Percentiles rank a stretch among this genome's conserved stretches.
phyloP scores from a whole-genome alignment of 371 early-diverging fungal species.

The Lichtheimia ramosa region DNA sequence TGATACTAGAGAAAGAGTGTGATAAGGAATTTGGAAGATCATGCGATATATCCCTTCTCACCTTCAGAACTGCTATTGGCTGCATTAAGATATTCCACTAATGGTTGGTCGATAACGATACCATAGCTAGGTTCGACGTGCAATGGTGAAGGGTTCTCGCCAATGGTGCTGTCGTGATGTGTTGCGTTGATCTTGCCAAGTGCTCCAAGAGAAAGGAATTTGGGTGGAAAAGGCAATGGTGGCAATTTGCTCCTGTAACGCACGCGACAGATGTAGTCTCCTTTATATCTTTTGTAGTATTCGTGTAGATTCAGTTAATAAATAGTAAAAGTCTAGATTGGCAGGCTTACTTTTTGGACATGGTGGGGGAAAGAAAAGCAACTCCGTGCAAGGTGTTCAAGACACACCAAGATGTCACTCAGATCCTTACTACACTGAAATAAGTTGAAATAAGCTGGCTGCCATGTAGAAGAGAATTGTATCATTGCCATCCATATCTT shows the following conservation, averaged over 20 bases:
- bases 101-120: conserved; percentile 70
- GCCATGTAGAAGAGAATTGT: too few relatives aligned
- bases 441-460: too few relatives aligned
- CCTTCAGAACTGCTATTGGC: conserved; percentile 9
- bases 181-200: conserved; percentile 4
- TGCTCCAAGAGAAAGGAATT: conserved; percentile 5
- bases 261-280: conserved; percentile 11
- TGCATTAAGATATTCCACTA: conserved; percentile 57
- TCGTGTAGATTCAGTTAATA: too few relatives aligned
- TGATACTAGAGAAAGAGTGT: conserved; percentile 11
- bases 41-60: too few relatives aligned
- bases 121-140: conserved; percentile 33
- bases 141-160: conserved; percentile 2
- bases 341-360: too few relatives aligned
- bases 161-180: conserved; percentile 1
- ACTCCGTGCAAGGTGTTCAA: too few relatives aligned
- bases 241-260: conserved; percentile 11
- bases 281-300: conserved; percentile 1
- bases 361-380: too few relatives aligned
- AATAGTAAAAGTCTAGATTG: too few relatives aligned
- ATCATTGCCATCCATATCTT: too few relatives aligned
- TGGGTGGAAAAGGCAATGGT: conserved; percentile 10
- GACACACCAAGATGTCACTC: too few relatives aligned
- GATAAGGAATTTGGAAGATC: neutral
- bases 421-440: too few relatives aligned